These are phyloP conservation scores for Suhomyces atakaporum DNA, from an alignment of 1,139 yeast species.

Conservation along the genomic window DNA sequence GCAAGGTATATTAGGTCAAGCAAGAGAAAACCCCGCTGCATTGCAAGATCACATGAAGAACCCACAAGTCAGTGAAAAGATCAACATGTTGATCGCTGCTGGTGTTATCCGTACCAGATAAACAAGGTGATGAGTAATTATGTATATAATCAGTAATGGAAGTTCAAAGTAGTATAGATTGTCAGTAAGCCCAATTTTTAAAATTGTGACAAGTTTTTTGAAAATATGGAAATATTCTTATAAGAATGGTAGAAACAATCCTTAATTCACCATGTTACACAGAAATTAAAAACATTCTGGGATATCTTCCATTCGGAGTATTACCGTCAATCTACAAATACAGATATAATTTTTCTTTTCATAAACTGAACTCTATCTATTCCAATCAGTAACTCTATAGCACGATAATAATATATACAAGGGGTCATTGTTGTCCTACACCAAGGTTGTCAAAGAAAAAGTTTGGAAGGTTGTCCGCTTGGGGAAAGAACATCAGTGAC, in stretches of 20 bases:
- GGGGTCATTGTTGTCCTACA: conserved; percentile 1
- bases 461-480: conserved; percentile 34
- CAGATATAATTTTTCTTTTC: too few relatives aligned
- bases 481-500: conserved; percentile 20
- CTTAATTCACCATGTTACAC: too few relatives aligned
- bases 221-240: neutral
- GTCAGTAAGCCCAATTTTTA: too few relatives aligned
- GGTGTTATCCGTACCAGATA: conserved; percentile 95
- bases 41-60: conserved; percentile 97
- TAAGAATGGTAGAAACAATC: too few relatives aligned
- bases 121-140: conserved; percentile 11
- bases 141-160: neutral
- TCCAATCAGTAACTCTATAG: too few relatives aligned
- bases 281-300: too few relatives aligned
- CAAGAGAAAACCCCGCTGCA: conserved; percentile 94
- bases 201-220: too few relatives aligned
- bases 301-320: too few relatives aligned
- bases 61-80: conserved; percentile 88
- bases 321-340: too few relatives aligned
- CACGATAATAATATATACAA: neutral
- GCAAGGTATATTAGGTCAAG: conserved; percentile 94
- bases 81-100: conserved; percentile 89
- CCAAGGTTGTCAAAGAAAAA: conserved; percentile 42
- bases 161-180: neutral
- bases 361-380: too few relatives aligned